Percentiles rank a stretch among this genome's conserved stretches.
Conservation (phyloP, 2,329 filamentous ascomycete species). For the Cercospora sesami region DNA sequence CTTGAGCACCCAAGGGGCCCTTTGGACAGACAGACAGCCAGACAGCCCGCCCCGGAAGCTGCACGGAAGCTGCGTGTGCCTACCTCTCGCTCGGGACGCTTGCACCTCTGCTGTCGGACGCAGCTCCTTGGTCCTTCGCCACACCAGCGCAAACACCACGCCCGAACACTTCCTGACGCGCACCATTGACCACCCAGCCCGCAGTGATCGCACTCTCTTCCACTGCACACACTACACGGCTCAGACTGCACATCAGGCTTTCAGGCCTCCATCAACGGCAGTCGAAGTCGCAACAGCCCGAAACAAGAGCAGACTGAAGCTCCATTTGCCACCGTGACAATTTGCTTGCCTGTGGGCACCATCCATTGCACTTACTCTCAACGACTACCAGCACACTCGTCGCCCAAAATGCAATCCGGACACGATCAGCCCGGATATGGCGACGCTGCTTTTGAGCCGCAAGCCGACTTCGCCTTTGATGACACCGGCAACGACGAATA, state of each 20-base stretch:
- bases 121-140: background rate
- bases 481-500: slow-evolving; percentile 25
- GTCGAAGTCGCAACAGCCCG: background rate
- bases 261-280: slow-evolving; percentile 1
- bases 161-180: background rate
- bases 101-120: background rate
- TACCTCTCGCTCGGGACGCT: background rate
- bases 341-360: background rate
- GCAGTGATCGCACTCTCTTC: background rate
- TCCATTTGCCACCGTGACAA: background rate
- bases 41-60: background rate
- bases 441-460: slow-evolving; percentile 34
- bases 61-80: background rate
- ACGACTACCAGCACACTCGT: background rate
- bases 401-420: background rate
- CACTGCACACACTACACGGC: background rate
- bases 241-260: slow-evolving; percentile 3
- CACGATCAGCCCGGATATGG: slow-evolving; percentile 16
- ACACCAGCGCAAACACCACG: background rate
- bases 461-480: slow-evolving; percentile 31
- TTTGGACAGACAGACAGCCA: background rate
- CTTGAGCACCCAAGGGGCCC: background rate
- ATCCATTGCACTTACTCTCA: background rate
- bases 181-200: background rate
- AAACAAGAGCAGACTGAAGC: background rate